Evolutionary conservation across 2,329 filamentous ascomycete species (phyloP).

Genomic region (Arthroderma sp.): DNA sequence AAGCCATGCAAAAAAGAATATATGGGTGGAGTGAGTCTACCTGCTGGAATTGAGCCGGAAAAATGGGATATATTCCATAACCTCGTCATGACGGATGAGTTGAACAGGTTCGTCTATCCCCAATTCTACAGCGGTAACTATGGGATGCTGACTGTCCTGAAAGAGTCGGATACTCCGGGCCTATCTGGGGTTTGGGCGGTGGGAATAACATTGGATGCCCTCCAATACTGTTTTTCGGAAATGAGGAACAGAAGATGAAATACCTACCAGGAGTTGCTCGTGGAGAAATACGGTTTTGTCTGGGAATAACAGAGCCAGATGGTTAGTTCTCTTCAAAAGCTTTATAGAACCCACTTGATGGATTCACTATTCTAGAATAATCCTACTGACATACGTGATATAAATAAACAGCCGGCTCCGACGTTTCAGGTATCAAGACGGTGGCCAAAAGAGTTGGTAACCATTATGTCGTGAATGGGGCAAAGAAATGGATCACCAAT

Average conservation of each 20-base stretch:
- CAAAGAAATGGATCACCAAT: conserved; percentile 58
- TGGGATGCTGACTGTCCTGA: neutral
- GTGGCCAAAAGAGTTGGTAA: conserved; percentile 41
- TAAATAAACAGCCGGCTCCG: conserved; percentile 38
- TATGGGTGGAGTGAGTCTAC: conserved; percentile 26
- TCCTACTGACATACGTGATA: conserved; percentile 14
- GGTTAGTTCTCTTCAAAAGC: conserved; percentile 28
- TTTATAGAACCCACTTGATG: neutral
- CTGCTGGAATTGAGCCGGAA: conserved; percentile 33
- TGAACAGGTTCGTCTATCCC: conserved; percentile 12
- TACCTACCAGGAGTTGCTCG: conserved; percentile 48
- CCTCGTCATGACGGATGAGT: conserved; percentile 44
- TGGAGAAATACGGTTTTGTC: conserved; percentile 47
- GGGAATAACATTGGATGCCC: conserved; percentile 51
- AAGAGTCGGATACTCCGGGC: conserved; percentile 45
- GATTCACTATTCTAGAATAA: no score
- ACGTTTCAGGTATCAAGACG: conserved; percentile 51
- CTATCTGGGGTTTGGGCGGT: conserved; percentile 45
- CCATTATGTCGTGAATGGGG: conserved; percentile 50
- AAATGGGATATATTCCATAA: conserved; percentile 46
- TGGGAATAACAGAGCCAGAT: conserved; percentile 53
- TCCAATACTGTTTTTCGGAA: conserved; percentile 51
- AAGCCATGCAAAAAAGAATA: conserved; percentile 28
- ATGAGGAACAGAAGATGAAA: conserved; percentile 41
- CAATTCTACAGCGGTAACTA: neutral